Base-by-base conservation (phyloP, 108 stramenopile species). In the Skeletonema tropicum region DNA sequence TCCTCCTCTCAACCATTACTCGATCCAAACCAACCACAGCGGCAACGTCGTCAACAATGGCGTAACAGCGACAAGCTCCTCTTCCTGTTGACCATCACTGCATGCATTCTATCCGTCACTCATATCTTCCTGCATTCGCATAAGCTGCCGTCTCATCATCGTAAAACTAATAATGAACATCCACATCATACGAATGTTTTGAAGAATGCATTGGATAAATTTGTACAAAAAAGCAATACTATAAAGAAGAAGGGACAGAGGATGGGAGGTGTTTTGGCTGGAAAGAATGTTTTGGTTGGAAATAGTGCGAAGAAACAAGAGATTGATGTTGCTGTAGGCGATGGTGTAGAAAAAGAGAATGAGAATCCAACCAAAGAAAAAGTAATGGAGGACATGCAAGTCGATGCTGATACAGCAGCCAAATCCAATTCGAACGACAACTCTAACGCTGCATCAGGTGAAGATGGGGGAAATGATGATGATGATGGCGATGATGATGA, bases 41-140 rank as follows among this genome's bases (percentile, higher is more conserved):
- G 3, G 19, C 64, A 25, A 19, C 64, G 64, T 17, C 64, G 64
- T 26, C 64, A 41, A n/a, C 64, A 38, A 25, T 39, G 13, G 10
- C 64, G 52, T 6, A 55, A 55, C 52, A 55, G 52, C 10, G 52
- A 55, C 10, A 42, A 38, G 15, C 35, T 64, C 21, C 25, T 64
- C 21, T 41, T 8, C 64, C 35, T 33, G 25, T 39, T 38, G 13
- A 10, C 38, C 6, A 10, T 19, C 36, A 38, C 38, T 41, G 35
- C 38, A 5, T 41, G 25, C 64, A 41, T 64, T 11, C n/a, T n/a
- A 21, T 55, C 52, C 2, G 4, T 55, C 52, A 2, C 36, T 6
- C 64, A 39, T 21, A 41, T 39, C 14, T 38, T 25, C 14, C 6
- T 38, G 3, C 25, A 41, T 14, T 39, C 64, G 64, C 25, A 33